A percentile compares a stretch with the other conserved stretches of the same genome.
Conservation (phyloP, 139 green algal genomes). For the Tetraselmis chui region DNA sequence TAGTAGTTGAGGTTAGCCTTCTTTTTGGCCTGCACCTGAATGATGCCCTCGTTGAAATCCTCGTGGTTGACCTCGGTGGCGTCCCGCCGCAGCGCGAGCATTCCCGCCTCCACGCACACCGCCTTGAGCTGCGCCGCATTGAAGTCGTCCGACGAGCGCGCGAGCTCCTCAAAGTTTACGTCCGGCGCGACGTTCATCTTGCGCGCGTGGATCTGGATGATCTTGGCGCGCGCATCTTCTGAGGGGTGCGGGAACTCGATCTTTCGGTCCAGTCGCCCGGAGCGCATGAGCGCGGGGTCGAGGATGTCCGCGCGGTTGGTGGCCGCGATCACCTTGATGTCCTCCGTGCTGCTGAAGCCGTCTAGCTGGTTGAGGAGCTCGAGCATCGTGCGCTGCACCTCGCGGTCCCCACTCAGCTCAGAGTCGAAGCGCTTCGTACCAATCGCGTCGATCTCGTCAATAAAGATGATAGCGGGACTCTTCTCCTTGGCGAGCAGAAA, state of each 20-base stretch:
- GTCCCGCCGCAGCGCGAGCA: conserved; percentile 93
- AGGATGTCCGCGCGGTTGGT: conserved; percentile 98
- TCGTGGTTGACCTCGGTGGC: conserved; percentile 91
- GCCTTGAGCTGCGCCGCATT: conserved; percentile 92
- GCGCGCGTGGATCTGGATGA: conserved; percentile 78
- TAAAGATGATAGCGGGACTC: conserved; percentile 98
- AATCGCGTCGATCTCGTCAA: conserved; percentile 93
- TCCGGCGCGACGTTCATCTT: conserved; percentile 84
- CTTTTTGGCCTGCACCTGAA: conserved; percentile 97
- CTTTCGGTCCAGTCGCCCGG: conserved; percentile 91
- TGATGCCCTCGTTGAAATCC: conserved; percentile 98
- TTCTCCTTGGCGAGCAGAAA: conserved; percentile 99
- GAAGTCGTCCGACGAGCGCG: conserved; percentile 94
- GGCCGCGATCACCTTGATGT: conserved; percentile 96
- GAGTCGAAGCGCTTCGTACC: conserved; percentile 96
- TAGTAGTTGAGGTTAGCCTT: conserved; percentile 96
- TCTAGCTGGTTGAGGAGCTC: conserved; percentile 98
- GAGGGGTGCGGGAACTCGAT: conserved; percentile 99
- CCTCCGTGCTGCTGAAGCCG: conserved; percentile 77
- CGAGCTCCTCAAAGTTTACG: conserved; percentile 98
- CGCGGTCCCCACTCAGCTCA: conserved; percentile 86
- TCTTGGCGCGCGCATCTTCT: conserved; percentile 94
- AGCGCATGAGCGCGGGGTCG: conserved; percentile 95
- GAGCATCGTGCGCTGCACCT: conserved; percentile 98
- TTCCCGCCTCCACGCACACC: conserved; percentile 98